These are phyloP conservation scores for Chrysoporthe austroafricana DNA, from an alignment of 2,329 filamentous ascomycete genomes.

Conservation along the genomic window DNA sequence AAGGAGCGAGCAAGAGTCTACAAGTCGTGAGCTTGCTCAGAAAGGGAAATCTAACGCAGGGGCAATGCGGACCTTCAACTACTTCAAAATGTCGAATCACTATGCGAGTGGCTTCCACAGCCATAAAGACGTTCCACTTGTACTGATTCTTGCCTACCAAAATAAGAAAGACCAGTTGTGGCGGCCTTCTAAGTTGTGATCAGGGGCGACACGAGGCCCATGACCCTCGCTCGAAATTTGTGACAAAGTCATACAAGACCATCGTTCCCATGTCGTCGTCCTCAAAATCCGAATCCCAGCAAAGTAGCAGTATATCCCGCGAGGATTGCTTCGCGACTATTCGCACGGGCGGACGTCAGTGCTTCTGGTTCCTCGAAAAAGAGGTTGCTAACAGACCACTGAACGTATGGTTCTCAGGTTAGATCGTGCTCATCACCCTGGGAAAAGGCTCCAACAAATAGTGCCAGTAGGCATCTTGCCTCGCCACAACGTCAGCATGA, in stretches of 20 bases:
- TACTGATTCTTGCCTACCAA: neutral
- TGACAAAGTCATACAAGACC: neutral
- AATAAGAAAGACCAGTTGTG: neutral
- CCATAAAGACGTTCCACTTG: neutral
- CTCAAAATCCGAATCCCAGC: neutral
- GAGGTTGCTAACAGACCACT: neutral
- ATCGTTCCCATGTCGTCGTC: neutral
- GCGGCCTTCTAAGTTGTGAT: neutral
- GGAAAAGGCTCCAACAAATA: neutral
- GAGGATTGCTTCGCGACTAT: neutral
- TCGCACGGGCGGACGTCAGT: neutral
- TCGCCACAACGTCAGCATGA: neutral
- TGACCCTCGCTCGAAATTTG: neutral
- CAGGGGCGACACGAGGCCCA: neutral
- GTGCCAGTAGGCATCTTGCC: neutral
- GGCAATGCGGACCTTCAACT: neutral
- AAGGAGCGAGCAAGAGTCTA: neutral
- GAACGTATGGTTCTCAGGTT: neutral
- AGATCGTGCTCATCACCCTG: neutral
- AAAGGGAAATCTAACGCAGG: neutral
- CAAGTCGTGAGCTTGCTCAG: neutral
- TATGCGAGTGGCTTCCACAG: neutral
- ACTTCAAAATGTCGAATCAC: neutral
- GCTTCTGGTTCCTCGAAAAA: neutral
- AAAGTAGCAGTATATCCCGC: neutral